Percentiles rank a stretch among this genome's conserved stretches.
These are phyloP conservation scores for Atkinsonella texensis DNA, from an alignment of 2,329 filamentous ascomycete genomes.

Conservation along the genomic window DNA sequence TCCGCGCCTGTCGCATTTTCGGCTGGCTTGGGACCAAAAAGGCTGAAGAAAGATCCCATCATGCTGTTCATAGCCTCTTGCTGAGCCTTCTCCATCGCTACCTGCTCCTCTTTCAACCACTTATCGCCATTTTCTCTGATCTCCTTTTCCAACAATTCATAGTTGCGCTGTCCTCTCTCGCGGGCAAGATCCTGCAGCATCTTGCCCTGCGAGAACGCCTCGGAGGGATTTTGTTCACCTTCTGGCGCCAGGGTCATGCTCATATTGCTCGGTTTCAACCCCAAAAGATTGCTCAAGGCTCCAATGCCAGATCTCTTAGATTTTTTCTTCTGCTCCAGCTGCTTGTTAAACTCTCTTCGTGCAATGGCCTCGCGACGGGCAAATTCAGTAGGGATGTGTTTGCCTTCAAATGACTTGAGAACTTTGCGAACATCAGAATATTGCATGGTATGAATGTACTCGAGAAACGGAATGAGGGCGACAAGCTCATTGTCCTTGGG, in stretches of 20 bases:
- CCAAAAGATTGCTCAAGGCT: constrained; percentile 59
- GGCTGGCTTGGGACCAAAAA: constrained; percentile 14
- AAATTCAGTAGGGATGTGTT: constrained; percentile 82
- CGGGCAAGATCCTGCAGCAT: constrained; percentile 93
- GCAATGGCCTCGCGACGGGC: constrained; percentile 76
- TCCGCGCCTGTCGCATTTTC: constrained; percentile 4
- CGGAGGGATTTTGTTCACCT: constrained; percentile 57
- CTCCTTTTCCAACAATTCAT: constrained; percentile 78
- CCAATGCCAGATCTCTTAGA: constrained; percentile 48
- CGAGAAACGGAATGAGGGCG: constrained; percentile 85
- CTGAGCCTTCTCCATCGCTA: constrained; percentile 75
- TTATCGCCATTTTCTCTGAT: constrained; percentile 89
- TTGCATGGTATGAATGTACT: constrained; percentile 92
- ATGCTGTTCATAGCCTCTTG: constrained; percentile 88
- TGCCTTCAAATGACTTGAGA: constrained; percentile 78
- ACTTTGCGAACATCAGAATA: constrained; percentile 78
- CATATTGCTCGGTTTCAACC: constrained; percentile 60
- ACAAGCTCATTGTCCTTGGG: constrained; percentile 77
- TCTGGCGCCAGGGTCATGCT: constrained; percentile 47
- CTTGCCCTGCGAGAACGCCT: constrained; percentile 83
- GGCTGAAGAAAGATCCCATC: constrained; percentile 56
- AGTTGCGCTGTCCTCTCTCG: constrained; percentile 82
- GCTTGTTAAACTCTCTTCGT: constrained; percentile 72
- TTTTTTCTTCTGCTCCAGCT: constrained; percentile 58
- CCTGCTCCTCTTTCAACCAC: constrained; percentile 90